Percentiles rank a stretch among this genome's conserved stretches.
Evolutionary conservation across 169 alveolate species (phyloP).

Genomic region (Cryptosporidium viatorum): DNA sequence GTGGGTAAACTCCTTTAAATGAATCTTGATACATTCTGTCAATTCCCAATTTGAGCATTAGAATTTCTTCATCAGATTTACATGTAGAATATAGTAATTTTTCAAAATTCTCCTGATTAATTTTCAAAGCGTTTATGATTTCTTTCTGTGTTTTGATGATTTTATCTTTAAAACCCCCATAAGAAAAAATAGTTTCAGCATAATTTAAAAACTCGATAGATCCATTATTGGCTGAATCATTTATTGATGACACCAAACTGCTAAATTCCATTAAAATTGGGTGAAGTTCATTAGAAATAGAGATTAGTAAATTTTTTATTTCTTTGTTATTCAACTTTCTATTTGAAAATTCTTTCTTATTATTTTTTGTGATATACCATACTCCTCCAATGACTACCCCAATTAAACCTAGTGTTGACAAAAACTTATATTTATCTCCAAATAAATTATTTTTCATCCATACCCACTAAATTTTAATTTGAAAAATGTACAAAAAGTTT

Average conservation of each 20-base stretch:
- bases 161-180: constrained; percentile 52
- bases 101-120: constrained; percentile 24
- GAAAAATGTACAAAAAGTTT: no score
- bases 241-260: constrained; percentile 13
- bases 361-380: constrained; percentile 49
- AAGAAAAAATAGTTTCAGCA: neutral
- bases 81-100: constrained; percentile 3
- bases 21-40: constrained; percentile 56
- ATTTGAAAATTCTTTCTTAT: neutral
- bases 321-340: constrained; percentile 3
- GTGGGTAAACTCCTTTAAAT: constrained; percentile 29
- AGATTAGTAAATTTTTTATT: neutral
- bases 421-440: neutral
- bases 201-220: neutral
- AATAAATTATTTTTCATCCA: neutral
- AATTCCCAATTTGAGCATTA: constrained; percentile 28
- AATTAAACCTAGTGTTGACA: constrained; percentile 39
- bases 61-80: constrained; percentile 23
- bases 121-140: neutral
- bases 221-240: neutral
- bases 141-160: constrained; percentile 15
- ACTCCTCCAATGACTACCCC: constrained; percentile 20
- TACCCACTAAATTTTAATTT: no score
- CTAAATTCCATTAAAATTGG: constrained; percentile 60
- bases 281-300: constrained; percentile 44